Evolutionary conservation across 768 basidiomycete genomes (phyloP).

Genomic region (Agaricus sinodeliciosus): DNA sequence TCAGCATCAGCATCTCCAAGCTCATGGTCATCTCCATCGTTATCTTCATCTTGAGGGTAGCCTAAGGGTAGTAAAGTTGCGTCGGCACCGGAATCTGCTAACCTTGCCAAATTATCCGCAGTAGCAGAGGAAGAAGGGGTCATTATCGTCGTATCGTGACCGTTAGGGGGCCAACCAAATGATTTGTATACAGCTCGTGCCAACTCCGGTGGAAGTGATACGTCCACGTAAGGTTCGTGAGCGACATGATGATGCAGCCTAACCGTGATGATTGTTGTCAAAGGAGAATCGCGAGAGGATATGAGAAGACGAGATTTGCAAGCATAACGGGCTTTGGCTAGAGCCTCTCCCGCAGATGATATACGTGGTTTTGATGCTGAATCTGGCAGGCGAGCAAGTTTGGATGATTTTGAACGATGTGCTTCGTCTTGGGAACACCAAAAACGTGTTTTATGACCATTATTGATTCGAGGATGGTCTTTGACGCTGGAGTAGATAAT

Average conservation of each 20-base stretch:
- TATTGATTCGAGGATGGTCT: slow-evolving; percentile 39
- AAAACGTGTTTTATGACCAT: slow-evolving; percentile 42
- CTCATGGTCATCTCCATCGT: slow-evolving; percentile 5
- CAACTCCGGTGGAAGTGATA: slow-evolving; percentile 30
- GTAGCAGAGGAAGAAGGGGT: background rate
- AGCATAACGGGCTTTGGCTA: slow-evolving; percentile 36
- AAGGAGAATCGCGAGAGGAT: slow-evolving; percentile 30
- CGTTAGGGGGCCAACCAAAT: slow-evolving; percentile 18
- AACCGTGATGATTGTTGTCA: slow-evolving; percentile 27
- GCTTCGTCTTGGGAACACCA: slow-evolving; percentile 48
- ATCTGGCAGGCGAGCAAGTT: slow-evolving; percentile 20
- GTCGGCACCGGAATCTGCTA: background rate
- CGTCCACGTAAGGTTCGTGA: slow-evolving; percentile 37
- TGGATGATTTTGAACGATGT: slow-evolving; percentile 32
- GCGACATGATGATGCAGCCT: slow-evolving; percentile 38
- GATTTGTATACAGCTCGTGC: slow-evolving; percentile 28
- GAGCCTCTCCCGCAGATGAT: slow-evolving; percentile 28
- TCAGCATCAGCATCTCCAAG: slow-evolving; percentile 7
- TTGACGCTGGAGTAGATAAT: slow-evolving; percentile 29
- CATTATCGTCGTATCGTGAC: background rate
- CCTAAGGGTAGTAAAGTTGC: background rate
- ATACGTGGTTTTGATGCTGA: slow-evolving; percentile 25
- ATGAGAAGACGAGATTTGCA: slow-evolving; percentile 41
- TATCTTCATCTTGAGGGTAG: background rate
- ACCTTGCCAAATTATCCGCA: background rate